A percentile compares a stretch with the other conserved stretches of the same genome.
phyloP scores from a whole-genome alignment of 352 stramenopile genomes.

The Plasmopara muralis region DNA sequence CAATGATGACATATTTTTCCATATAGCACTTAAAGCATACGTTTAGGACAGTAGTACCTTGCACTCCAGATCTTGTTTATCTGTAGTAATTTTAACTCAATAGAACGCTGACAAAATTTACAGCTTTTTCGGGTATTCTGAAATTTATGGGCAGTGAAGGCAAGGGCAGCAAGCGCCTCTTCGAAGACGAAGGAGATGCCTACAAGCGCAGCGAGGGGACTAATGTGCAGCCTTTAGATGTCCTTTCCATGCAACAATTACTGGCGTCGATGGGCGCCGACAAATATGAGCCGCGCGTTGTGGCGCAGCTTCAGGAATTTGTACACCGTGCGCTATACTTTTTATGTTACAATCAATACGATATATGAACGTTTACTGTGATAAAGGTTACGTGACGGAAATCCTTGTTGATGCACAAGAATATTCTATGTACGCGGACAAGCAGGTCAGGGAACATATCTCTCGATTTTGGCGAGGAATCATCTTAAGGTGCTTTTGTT shows the following conservation, averaged over 20 bases:
- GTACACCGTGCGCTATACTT: constrained; percentile 47
- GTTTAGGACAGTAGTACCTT: no score
- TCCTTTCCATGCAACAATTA: constrained; percentile 46
- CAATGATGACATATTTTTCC: no score
- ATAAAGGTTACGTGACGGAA: constrained; percentile 69
- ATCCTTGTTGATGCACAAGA: constrained; percentile 82
- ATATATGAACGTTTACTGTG: constrained; percentile 1
- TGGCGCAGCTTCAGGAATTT: constrained; percentile 78
- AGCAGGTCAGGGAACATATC: constrained; percentile 30
- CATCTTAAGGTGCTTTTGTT: constrained; percentile 6
- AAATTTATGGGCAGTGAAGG: constrained; percentile 35
- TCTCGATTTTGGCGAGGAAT: background rate
- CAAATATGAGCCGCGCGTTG: constrained; percentile 72
- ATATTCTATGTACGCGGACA: constrained; percentile 73
- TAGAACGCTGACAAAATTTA: no score
- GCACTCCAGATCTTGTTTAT: no score
- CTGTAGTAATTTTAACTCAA: no score
- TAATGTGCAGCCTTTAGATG: constrained; percentile 52
- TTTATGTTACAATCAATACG: background rate
- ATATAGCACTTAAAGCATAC: no score
- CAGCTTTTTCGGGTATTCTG: background rate
- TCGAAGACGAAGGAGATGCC: constrained; percentile 56
- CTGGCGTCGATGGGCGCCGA: constrained; percentile 78
- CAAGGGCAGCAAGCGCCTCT: constrained; percentile 33
- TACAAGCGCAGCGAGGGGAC: constrained; percentile 26